Evolutionary conservation across 306 rosid genomes (phyloP).

Genomic region (Astragalus glycyphyllos): DNA sequence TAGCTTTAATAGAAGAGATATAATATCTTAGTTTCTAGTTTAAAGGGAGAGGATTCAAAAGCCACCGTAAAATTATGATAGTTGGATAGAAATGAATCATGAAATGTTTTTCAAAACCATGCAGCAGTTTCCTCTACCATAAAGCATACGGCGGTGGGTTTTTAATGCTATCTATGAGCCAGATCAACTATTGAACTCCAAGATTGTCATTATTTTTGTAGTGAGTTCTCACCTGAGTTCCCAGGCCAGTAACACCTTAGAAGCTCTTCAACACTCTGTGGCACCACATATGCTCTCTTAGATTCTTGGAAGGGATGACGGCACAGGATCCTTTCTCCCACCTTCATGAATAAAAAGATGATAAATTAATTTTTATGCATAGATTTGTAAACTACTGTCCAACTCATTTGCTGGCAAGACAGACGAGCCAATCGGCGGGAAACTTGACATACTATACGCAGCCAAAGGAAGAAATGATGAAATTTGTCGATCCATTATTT

Average conservation of each 20-base stretch:
- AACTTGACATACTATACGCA: conserved; percentile 14
- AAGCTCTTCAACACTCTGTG: conserved; percentile 92
- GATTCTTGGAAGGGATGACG: conserved; percentile 99
- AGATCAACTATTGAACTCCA: conserved; percentile 4
- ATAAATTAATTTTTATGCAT: conserved; percentile 22
- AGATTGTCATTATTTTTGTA: conserved; percentile 15
- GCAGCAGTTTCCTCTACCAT: conserved; percentile 27
- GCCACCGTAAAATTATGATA: neutral
- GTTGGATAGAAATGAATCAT: conserved; percentile 5
- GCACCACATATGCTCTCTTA: conserved; percentile 98
- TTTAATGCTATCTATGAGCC: conserved; percentile 21
- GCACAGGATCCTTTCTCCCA: conserved; percentile 88
- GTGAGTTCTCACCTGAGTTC: conserved; percentile 63
- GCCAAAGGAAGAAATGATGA: conserved; percentile 17
- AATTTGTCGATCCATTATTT: conserved; percentile 12
- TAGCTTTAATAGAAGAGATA: neutral
- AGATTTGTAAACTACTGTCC: conserved; percentile 19
- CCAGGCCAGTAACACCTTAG: conserved; percentile 92
- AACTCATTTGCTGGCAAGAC: conserved; percentile 24
- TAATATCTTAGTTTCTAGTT: neutral
- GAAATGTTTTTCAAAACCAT: conserved; percentile 1
- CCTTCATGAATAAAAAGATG: conserved; percentile 63
- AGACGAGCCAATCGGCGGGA: conserved; percentile 13
- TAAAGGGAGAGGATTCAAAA: conserved; percentile 1
- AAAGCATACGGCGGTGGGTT: no score